Evolutionary conservation across 805 yeast genomes (phyloP).

Genomic region (Geotrichum ghanense): DNA sequence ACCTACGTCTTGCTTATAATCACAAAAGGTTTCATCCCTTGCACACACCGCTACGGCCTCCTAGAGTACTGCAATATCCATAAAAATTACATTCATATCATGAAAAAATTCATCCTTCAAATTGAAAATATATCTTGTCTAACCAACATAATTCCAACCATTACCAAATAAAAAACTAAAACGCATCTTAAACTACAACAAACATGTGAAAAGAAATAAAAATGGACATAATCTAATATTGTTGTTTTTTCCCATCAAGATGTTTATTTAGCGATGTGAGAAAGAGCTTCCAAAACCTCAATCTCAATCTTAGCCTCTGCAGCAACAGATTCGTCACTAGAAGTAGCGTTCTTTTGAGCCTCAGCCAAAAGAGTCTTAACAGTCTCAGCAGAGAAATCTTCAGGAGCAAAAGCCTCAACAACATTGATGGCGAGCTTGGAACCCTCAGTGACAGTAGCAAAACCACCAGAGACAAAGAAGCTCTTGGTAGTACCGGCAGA

Average conservation of each 20-base stretch:
- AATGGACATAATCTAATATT: too few species aligned
- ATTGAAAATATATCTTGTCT: too few species aligned
- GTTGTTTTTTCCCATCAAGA: constrained; percentile 3
- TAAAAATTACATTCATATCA: too few species aligned
- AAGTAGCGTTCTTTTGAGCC: constrained; percentile 82
- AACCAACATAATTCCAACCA: too few species aligned
- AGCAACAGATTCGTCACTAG: constrained; percentile 74
- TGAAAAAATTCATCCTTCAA: too few species aligned
- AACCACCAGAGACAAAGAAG: constrained; percentile 91
- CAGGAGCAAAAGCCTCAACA: constrained; percentile 89
- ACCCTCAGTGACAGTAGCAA: constrained; percentile 92
- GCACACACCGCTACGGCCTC: too few species aligned
- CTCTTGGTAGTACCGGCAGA: constrained; percentile 60
- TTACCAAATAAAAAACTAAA: too few species aligned
- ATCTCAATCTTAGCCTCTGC: constrained; percentile 93
- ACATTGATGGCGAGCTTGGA: constrained; percentile 84
- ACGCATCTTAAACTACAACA: too few species aligned
- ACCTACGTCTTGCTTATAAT: too few species aligned
- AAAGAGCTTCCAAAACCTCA: constrained; percentile 92
- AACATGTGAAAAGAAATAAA: too few species aligned
- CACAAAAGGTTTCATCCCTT: too few species aligned
- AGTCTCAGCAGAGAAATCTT: constrained; percentile 69
- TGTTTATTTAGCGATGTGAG: constrained; percentile 60
- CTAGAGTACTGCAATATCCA: too few species aligned
- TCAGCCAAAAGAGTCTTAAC: constrained; percentile 76